These are phyloP conservation scores for Chlorella sp. DNA, from an alignment of 139 green algal genomes.

Conservation along the genomic window DNA sequence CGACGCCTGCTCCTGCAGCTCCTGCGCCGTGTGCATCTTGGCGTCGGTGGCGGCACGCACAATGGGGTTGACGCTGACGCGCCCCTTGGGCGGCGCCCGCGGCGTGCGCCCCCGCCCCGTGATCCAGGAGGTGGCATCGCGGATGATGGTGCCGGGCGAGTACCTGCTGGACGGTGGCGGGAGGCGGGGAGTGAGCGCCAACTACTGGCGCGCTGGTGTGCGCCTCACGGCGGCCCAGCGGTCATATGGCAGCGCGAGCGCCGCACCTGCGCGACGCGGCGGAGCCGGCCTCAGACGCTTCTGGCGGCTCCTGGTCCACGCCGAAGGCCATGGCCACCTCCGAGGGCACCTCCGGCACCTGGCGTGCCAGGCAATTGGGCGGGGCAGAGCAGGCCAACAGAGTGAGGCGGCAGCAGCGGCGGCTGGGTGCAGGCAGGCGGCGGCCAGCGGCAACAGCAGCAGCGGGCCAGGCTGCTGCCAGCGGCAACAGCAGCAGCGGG, in stretches of 20 bases:
- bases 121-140: slow-evolving; percentile 2
- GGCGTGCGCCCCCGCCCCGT: background rate
- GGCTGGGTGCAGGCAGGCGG: background rate
- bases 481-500: too few species aligned
- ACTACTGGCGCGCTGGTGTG: too few species aligned
- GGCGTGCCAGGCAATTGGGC: background rate
- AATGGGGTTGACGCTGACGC: slow-evolving; percentile 42
- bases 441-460: background rate
- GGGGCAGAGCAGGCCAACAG: background rate
- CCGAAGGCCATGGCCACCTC: slow-evolving; percentile 1
- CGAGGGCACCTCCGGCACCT: slow-evolving; percentile 17
- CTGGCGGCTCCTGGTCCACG: slow-evolving; percentile 15
- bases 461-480: too few species aligned
- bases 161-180: too few species aligned
- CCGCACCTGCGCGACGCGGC: background rate
- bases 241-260: background rate
- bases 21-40: slow-evolving; percentile 6
- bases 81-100: background rate
- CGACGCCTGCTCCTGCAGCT: slow-evolving; percentile 10
- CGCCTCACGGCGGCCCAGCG: too few species aligned
- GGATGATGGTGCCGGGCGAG: slow-evolving; percentile 2
- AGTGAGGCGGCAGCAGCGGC: background rate
- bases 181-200: too few species aligned
- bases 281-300: background rate
- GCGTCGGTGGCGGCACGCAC: slow-evolving; percentile 28